A percentile compares a stretch with the other conserved stretches of the same genome.
phyloP scores from a whole-genome alignment of 176 grass and related monocot genomes.

The Guadua angustifolia region DNA sequence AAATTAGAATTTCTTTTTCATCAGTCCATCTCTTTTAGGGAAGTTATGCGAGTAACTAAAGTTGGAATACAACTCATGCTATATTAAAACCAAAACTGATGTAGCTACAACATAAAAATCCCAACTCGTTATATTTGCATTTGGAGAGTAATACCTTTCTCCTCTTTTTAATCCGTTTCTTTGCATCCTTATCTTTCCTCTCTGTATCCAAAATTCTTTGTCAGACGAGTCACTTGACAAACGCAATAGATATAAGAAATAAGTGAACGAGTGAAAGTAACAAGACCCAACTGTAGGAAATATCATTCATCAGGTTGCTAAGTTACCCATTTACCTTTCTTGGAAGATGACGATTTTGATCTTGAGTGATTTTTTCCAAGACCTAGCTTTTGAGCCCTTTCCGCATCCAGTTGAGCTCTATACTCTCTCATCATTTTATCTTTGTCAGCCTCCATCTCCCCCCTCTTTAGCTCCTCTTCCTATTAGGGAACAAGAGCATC shows the following conservation, averaged over 20 bases:
- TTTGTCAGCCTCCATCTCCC: constrained; percentile 94
- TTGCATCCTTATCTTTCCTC: constrained; percentile 84
- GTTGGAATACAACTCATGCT: neutral
- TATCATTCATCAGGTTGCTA: neutral
- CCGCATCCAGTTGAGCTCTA: constrained; percentile 97
- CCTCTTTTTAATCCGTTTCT: constrained; percentile 78
- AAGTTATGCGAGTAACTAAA: neutral
- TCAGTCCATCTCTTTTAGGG: constrained; percentile 17
- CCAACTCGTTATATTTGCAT: neutral
- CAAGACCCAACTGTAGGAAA: constrained; percentile 4
- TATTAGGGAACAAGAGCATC: constrained; percentile 48
- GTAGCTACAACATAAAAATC: neutral
- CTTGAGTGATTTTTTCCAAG: constrained; percentile 66
- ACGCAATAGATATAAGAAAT: constrained; percentile 36
- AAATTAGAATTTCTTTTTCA: neutral
- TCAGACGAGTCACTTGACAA: constrained; percentile 41
- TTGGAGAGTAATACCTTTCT: constrained; percentile 70
- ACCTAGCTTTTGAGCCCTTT: constrained; percentile 83
- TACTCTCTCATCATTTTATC: constrained; percentile 99
- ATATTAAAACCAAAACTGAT: constrained; percentile 27
- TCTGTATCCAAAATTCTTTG: constrained; percentile 62
- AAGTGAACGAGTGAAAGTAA: neutral
- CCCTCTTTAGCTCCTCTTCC: constrained; percentile 94
- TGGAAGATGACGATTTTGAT: constrained; percentile 66
- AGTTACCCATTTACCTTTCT: constrained; percentile 63